Percentiles rank a stretch among this genome's conserved stretches.
Conservation (phyloP, 495 filamentous ascomycete genomes). For the Cercophora scortea region DNA sequence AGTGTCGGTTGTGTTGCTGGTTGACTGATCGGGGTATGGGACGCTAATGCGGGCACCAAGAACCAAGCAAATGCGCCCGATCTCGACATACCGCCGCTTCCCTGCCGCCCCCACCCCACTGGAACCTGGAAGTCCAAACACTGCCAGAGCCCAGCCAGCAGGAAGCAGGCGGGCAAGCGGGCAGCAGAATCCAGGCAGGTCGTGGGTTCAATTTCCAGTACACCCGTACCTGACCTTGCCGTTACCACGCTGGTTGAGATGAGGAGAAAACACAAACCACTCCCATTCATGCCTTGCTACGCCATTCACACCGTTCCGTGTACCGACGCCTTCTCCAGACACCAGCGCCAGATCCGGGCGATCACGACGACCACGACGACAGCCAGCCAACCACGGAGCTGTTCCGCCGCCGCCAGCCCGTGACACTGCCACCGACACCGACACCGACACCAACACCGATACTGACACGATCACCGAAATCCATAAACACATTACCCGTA, state of each 20-base stretch:
- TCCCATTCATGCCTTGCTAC: neutral
- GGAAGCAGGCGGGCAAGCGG: no score
- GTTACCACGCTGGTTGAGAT: neutral
- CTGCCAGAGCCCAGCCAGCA: no score
- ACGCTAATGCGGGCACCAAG: constrained; percentile 14
- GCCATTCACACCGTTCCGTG: neutral
- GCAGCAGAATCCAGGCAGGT: neutral
- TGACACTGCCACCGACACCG: no score
- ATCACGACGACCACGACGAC: no score
- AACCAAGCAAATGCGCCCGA: constrained; percentile 14
- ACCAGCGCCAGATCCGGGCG: no score
- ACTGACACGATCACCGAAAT: no score
- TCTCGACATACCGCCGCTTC: constrained; percentile 12
- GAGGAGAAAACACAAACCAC: neutral
- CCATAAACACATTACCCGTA: no score
- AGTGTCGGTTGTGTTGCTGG: constrained; percentile 1
- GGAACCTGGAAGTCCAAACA: no score
- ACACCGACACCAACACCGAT: no score
- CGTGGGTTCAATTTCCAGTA: constrained; percentile 15
- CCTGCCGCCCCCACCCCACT: neutral
- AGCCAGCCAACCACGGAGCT: no score
- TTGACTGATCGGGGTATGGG: constrained; percentile 3
- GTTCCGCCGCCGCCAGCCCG: no score
- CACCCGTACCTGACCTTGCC: constrained; percentile 11
- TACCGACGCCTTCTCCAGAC: no score